Conservation (phyloP, 139 green algal genomes). For the Tetratostichococcus sp. region DNA sequence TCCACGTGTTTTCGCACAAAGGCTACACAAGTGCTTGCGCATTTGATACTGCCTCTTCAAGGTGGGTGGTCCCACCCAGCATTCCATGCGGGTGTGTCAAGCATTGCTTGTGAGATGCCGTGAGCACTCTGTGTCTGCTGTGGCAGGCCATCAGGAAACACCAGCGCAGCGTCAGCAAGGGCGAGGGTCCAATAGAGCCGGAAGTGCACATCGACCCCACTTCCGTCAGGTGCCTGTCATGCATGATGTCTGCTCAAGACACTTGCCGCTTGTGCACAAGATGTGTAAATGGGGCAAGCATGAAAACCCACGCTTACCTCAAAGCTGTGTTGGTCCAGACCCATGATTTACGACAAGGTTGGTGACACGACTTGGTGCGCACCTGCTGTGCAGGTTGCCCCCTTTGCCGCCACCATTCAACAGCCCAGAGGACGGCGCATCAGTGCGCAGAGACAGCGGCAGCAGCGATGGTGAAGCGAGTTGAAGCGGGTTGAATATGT, state of each 20-base stretch:
- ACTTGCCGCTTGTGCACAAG: no score
- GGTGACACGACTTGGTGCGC: no score
- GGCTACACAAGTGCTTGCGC: no score
- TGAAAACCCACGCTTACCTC: no score
- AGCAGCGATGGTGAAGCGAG: neutral
- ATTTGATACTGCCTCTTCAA: no score
- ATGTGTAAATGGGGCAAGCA: no score
- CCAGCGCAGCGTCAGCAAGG: slow-evolving; percentile 15
- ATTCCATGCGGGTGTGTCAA: no score
- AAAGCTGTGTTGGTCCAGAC: neutral
- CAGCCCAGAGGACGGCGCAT: neutral
- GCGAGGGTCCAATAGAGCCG: slow-evolving; percentile 1
- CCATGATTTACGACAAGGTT: neutral
- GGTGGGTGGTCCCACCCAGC: no score
- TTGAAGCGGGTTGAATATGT: no score
- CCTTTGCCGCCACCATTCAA: neutral
- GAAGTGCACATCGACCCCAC: neutral
- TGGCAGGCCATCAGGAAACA: slow-evolving; percentile 32
- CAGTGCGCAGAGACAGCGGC: neutral
- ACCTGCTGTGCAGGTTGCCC: neutral
- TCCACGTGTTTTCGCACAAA: neutral
- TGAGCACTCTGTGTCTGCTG: no score
- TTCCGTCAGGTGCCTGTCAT: slow-evolving; percentile 4
- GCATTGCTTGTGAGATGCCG: no score
- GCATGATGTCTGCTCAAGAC: no score